Evolutionary conservation across 805 yeast species (phyloP).

Genomic region (Metschnikowia vanudenii): DNA sequence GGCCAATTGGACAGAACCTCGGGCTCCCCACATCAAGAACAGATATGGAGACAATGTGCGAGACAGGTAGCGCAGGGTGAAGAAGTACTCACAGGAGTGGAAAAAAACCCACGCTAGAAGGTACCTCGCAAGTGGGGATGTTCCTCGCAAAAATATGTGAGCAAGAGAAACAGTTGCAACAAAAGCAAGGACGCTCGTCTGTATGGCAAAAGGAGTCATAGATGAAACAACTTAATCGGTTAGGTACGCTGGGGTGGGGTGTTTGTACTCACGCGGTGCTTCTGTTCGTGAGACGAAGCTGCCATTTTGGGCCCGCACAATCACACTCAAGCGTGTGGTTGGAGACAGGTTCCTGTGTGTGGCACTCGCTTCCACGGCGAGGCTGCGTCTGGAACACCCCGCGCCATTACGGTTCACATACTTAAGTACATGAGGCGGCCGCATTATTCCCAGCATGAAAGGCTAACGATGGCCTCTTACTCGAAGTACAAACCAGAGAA

Average conservation of each 20-base stretch:
- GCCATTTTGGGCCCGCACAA: conserved; percentile 8
- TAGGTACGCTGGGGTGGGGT: background rate
- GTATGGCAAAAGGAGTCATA: conserved; percentile 9
- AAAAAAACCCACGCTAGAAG: conserved; percentile 22
- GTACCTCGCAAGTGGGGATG: conserved; percentile 17
- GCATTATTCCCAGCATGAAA: background rate
- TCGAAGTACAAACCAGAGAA: conserved; percentile 5
- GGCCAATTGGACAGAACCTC: conserved; percentile 33
- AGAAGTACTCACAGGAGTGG: conserved; percentile 29
- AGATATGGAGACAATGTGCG: conserved; percentile 24
- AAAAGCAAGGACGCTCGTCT: conserved; percentile 4
- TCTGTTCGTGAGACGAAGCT: conserved; percentile 7
- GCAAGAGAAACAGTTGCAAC: background rate
- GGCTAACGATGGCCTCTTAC: conserved; percentile 4
- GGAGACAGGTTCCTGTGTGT: background rate
- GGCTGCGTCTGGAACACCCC: conserved; percentile 1
- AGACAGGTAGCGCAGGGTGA: conserved; percentile 28
- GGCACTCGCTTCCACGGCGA: background rate
- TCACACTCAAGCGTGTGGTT: background rate
- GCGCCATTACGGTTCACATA: conserved; percentile 1
- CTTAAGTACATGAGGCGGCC: conserved; percentile 1
- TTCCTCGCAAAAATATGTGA: background rate
- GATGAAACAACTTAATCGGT: background rate
- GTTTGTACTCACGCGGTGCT: background rate
- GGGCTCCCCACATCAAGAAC: conserved; percentile 37